Evolutionary conservation across 805 yeast genomes (phyloP), one percentile per base, ranked within the genome.

Genomic region (Nakazawaea populi): DNA sequence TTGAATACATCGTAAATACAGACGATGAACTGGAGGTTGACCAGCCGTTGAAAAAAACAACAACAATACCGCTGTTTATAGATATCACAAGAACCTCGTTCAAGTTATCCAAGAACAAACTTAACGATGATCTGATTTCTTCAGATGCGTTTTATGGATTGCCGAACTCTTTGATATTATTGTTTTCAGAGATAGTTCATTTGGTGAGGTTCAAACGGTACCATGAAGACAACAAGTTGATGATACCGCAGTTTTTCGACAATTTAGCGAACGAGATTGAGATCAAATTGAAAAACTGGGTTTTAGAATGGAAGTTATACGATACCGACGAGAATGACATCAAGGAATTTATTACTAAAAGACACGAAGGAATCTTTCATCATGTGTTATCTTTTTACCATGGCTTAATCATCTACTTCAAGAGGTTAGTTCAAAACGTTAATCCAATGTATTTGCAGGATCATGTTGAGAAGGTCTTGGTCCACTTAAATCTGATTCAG

Each of bases 91-190:
- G 71, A 60, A 55, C 70, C 32, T 62, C 72, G 62, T 63, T 74
- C 62, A 70, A 64, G 49, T 67, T 63, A 36, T 65, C 70, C 1
- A 66, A 64, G 49, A 63, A 66, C 53, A 79, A 76, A 57, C 67
- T 75, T 37, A 78, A 77, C 51, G 80, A 78, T 59, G 79, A 80
- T 54, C 73, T 78, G 48, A 73, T 85, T 54, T 83, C 90, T 7
- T 83, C 91, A 1, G 95, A 87, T 64, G 87, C 91, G 0, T 70
- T 89, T 46, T 89, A 87, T 62, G 96, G 96, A 0, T 69, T 89
- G 51, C 96, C 96, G 6, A 88, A 87, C 60, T 85, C 96, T 2
- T 69, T 89, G 42, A 83, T 88, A 50, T 58, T 83, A 27, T 67
- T 89, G 49, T 87, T 89, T 66, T 78, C 86, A 52, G 88, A 85